phyloP scores from a whole-genome alignment of 2,329 filamentous ascomycete species.

The Colletotrichum abscissum region DNA sequence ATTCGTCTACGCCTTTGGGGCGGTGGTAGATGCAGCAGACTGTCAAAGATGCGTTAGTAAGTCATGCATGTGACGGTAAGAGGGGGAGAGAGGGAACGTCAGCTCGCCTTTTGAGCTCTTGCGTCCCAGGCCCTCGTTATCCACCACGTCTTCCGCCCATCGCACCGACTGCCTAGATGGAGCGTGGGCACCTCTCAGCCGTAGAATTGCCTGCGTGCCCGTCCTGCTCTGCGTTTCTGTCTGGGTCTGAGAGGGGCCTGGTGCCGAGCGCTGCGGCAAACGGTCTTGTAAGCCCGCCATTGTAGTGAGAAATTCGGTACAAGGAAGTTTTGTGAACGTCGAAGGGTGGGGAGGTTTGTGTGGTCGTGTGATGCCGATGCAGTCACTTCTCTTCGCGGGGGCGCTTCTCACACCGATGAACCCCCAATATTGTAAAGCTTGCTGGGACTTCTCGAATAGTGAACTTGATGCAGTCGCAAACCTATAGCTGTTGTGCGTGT shows the following conservation, averaged over 20 bases:
- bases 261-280: conserved; percentile 41
- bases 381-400: background rate
- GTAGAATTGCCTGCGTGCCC: conserved; percentile 55
- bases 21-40: conserved; percentile 99
- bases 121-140: conserved; percentile 94
- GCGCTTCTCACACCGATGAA: background rate
- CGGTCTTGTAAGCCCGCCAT: conserved; percentile 41
- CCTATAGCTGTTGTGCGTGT: background rate
- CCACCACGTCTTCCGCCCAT: conserved; percentile 93
- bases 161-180: conserved; percentile 74
- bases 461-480: background rate
- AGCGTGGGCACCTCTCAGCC: conserved; percentile 61
- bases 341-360: conserved; percentile 7
- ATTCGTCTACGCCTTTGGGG: conserved; percentile 83
- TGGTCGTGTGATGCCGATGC: background rate
- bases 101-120: conserved; percentile 90
- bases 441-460: conserved; percentile 24
- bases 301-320: conserved; percentile 45
- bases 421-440: background rate
- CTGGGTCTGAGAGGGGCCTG: conserved; percentile 49
- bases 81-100: too few species aligned
- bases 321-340: conserved; percentile 9
- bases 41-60: too few species aligned
- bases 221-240: conserved; percentile 44
- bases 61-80: too few species aligned